Conservation (phyloP, 2,329 filamentous ascomycete genomes). For the Penicillium crustosum region DNA sequence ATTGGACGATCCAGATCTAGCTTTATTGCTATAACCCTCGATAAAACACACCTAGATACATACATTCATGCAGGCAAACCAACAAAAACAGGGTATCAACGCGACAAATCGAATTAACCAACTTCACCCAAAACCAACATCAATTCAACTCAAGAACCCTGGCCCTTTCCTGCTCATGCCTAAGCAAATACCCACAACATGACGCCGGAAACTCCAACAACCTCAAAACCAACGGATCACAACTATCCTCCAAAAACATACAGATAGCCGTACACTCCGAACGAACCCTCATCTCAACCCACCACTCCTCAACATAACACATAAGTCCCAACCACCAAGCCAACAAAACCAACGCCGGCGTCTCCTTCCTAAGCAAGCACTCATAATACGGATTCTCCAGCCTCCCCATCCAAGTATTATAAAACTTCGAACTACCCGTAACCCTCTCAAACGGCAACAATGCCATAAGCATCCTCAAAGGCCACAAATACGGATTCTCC, state of each 20-base stretch:
- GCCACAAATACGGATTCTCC: conserved; percentile 40
- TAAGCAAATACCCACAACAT: conserved; percentile 34
- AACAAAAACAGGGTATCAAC: background rate
- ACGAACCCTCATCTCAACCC: conserved; percentile 31
- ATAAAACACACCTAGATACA: background rate
- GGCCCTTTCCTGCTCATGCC: conserved; percentile 23
- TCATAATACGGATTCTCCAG: conserved; percentile 32
- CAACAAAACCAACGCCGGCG: conserved; percentile 35
- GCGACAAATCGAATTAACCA: background rate
- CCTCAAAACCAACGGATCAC: conserved; percentile 29
- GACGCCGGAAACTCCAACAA: conserved; percentile 37
- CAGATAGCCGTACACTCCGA: conserved; percentile 41
- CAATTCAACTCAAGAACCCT: conserved; percentile 10
- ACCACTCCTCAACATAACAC: conserved; percentile 29
- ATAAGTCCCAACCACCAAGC: conserved; percentile 38
- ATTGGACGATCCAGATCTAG: background rate
- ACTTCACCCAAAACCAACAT: background rate
- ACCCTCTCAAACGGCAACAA: conserved; percentile 32
- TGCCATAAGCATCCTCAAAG: conserved; percentile 35
- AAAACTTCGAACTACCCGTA: conserved; percentile 25
- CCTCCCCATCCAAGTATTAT: conserved; percentile 38
- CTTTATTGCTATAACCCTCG: background rate
- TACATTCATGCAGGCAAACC: background rate
- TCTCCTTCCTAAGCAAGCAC: conserved; percentile 32
- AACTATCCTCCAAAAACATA: conserved; percentile 36